These are phyloP conservation scores for Canavalia gladiata DNA, from an alignment of 306 rosid species.

Conservation along the genomic window DNA sequence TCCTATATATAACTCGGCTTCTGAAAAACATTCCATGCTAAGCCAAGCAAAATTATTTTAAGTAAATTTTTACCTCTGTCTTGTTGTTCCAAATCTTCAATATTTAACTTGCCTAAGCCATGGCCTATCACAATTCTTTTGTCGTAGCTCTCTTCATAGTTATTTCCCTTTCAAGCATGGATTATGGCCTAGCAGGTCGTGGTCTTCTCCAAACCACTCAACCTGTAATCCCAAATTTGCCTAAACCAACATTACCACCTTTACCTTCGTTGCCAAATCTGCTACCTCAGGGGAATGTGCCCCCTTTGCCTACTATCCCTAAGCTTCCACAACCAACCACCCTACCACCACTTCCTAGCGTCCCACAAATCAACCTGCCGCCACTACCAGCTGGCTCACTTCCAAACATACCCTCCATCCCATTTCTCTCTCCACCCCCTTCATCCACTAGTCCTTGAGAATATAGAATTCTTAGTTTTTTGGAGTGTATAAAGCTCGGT, in stretches of 20 bases:
- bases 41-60: background rate
- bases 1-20: background rate
- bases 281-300: too few relatives aligned
- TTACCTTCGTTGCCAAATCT: background rate
- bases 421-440: background rate
- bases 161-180: background rate
- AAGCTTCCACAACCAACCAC: background rate
- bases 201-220: background rate
- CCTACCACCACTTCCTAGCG: background rate
- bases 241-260: background rate
- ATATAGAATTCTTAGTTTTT: background rate
- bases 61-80: background rate
- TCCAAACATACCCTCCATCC: background rate
- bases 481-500: background rate
- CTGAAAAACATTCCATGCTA: background rate
- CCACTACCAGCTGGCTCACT: background rate
- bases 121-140: background rate
- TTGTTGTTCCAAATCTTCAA: background rate
- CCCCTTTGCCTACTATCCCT: background rate
- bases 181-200: background rate
- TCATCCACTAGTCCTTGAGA: background rate
- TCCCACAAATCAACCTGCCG: background rate
- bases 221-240: background rate
- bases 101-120: background rate
- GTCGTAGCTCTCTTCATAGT: background rate